These are phyloP conservation scores for Pinus tabuliformis DNA, from an alignment of 75 land plant genomes.

Conservation along the genomic window DNA sequence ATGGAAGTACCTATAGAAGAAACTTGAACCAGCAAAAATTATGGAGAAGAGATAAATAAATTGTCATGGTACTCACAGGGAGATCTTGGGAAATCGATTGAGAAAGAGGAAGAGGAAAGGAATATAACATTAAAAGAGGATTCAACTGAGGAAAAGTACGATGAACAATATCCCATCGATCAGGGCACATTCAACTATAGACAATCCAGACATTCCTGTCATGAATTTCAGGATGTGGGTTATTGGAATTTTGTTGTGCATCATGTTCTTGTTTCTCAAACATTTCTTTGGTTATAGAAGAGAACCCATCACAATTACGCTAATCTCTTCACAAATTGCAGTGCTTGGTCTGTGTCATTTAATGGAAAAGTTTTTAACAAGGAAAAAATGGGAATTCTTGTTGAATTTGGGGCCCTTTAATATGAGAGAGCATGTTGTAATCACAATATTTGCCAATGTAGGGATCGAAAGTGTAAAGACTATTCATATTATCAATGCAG, in stretches of 20 bases:
- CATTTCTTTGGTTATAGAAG: slow-evolving; percentile 78
- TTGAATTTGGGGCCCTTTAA: slow-evolving; percentile 58
- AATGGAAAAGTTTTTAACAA: slow-evolving; percentile 49
- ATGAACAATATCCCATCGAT: slow-evolving; percentile 58
- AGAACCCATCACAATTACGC: slow-evolving; percentile 57
- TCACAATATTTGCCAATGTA: too few species aligned
- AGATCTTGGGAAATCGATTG: background rate
- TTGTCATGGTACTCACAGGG: background rate
- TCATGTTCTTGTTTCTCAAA: slow-evolving; percentile 64
- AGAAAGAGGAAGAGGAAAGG: background rate
- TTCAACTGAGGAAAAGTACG: background rate
- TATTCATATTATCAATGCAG: slow-evolving; percentile 45
- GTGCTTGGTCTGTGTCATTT: slow-evolving; percentile 57
- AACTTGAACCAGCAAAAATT: background rate
- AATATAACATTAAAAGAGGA: too few species aligned
- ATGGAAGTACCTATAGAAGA: background rate
- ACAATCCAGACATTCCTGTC: slow-evolving; percentile 68
- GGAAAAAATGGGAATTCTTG: slow-evolving; percentile 29
- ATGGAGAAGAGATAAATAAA: background rate
- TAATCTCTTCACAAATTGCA: slow-evolving; percentile 58
- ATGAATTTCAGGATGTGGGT: slow-evolving; percentile 80
- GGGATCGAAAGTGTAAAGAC: slow-evolving; percentile 25
- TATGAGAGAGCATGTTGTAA: slow-evolving; percentile 44
- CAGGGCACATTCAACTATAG: slow-evolving; percentile 56
- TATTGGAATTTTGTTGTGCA: slow-evolving; percentile 63